Evolutionary conservation across 1,139 yeast species (phyloP).

Genomic region (Diutina siamensis): DNA sequence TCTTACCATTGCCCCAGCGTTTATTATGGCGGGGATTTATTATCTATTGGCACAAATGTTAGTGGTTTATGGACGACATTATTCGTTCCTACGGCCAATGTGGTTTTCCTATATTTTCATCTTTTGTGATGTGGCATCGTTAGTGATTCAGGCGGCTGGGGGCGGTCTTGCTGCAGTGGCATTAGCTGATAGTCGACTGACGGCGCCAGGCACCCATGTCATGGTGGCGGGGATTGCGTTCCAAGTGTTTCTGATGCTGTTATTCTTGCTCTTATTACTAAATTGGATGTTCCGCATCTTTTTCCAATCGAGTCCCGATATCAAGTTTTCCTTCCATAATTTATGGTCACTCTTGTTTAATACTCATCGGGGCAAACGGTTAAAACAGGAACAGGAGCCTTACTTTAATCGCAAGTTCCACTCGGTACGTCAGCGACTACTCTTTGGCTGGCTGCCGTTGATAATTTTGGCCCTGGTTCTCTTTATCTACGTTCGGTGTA

Average conservation of each 20-base stretch:
- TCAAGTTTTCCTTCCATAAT: slow-evolving; percentile 10
- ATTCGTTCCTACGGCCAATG: slow-evolving; percentile 19
- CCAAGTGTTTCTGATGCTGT: slow-evolving; percentile 5
- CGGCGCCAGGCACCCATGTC: background rate
- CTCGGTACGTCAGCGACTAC: slow-evolving; percentile 11
- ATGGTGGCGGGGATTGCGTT: slow-evolving; percentile 6
- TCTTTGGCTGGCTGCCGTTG: slow-evolving; percentile 17
- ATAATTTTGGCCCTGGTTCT: slow-evolving; percentile 14
- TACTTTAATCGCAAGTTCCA: slow-evolving; percentile 12
- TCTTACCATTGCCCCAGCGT: slow-evolving; percentile 29
- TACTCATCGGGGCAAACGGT: slow-evolving; percentile 13
- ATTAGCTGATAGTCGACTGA: slow-evolving; percentile 9
- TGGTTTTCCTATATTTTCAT: slow-evolving; percentile 27
- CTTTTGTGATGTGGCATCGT: slow-evolving; percentile 21
- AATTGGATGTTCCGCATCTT: slow-evolving; percentile 10
- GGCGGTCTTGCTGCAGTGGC: slow-evolving; percentile 24
- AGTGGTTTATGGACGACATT: slow-evolving; percentile 18
- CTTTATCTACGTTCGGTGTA: slow-evolving; percentile 20
- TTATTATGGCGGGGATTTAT: slow-evolving; percentile 30
- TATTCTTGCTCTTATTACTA: background rate
- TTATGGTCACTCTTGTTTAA: slow-evolving; percentile 15
- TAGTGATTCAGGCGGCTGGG: slow-evolving; percentile 26
- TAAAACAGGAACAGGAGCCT: slow-evolving; percentile 8
- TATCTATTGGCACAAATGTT: slow-evolving; percentile 24
- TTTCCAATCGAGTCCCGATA: slow-evolving; percentile 14